Percentiles rank a stretch among this genome's conserved stretches.
These are phyloP conservation scores for Emergomyces pasteurianus DNA, from an alignment of 2,329 filamentous ascomycete genomes.

Conservation along the genomic window DNA sequence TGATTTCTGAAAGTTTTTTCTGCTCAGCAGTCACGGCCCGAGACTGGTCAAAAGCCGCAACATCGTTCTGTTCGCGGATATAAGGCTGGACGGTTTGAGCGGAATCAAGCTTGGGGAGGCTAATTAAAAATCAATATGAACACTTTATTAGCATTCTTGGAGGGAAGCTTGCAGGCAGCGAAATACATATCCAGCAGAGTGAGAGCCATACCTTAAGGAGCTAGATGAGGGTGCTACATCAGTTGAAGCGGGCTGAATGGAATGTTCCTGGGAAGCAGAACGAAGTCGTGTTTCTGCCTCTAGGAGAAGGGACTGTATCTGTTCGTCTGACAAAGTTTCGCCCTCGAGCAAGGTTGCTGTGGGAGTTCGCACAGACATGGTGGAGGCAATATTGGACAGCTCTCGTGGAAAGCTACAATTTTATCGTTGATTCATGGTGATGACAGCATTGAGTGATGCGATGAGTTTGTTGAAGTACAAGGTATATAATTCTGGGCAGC, in stretches of 20 bases:
- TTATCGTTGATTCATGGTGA: neutral
- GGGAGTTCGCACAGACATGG: neutral
- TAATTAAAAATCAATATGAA: constrained; percentile 17
- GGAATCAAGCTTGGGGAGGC: constrained; percentile 40
- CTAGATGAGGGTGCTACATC: constrained; percentile 3
- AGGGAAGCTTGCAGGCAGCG: neutral
- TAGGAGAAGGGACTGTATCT: constrained; percentile 51
- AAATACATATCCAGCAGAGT: neutral
- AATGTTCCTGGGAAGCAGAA: constrained; percentile 1
- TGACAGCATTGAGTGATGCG: neutral
- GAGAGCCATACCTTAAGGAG: neutral
- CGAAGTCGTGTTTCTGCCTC: constrained; percentile 50
- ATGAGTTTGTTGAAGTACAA: neutral
- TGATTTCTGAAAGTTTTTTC: constrained; percentile 35
- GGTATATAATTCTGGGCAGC: too few relatives aligned
- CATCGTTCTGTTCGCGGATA: constrained; percentile 39
- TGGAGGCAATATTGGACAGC: neutral
- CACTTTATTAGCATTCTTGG: neutral
- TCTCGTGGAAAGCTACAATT: neutral
- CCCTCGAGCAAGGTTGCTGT: constrained; percentile 8
- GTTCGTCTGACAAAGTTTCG: constrained; percentile 47
- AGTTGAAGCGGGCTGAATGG: constrained; percentile 7
- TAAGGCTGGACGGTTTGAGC: constrained; percentile 41
- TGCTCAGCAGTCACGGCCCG: constrained; percentile 39
- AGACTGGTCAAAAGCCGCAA: constrained; percentile 42